phyloP scores from a whole-genome alignment of 176 grass and related monocot genomes.

The Alloteropsis semialata region DNA sequence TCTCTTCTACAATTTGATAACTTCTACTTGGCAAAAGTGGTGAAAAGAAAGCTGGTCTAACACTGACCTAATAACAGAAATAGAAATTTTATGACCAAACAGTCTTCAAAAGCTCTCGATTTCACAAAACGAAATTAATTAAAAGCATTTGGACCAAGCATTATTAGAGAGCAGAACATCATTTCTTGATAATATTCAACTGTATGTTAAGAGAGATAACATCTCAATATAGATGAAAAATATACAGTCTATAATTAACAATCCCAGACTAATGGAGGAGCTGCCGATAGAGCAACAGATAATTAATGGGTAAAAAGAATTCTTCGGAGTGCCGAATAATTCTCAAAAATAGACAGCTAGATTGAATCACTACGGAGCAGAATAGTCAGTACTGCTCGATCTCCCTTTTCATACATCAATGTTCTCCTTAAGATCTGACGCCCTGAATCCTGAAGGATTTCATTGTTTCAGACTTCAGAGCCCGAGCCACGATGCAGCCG shows the following conservation, averaged over 20 bases:
- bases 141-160: not conserved
- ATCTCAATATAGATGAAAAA: not conserved
- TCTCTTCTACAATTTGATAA: not conserved
- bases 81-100: not conserved
- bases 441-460: not conserved
- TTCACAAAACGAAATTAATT: not conserved
- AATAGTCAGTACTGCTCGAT: constrained; percentile 7
- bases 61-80: not conserved
- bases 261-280: not conserved
- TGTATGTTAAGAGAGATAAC: not conserved
- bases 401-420: not conserved
- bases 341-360: constrained; percentile 16
- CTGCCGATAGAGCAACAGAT: not conserved
- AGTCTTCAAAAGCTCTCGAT: not conserved
- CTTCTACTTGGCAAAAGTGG: too few species aligned
- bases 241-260: not conserved
- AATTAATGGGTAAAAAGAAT: not conserved
- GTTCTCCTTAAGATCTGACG: not conserved
- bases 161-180: not conserved
- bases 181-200: not conserved
- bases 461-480: too few species aligned
- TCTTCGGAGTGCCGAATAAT: not conserved
- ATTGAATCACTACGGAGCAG: not conserved
- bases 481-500: constrained; percentile 6
- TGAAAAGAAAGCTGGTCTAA: not conserved